Percentiles rank a stretch among this genome's conserved stretches.
Conservation (phyloP, 257 asterid genomes). For the Salvia hispanica region DNA sequence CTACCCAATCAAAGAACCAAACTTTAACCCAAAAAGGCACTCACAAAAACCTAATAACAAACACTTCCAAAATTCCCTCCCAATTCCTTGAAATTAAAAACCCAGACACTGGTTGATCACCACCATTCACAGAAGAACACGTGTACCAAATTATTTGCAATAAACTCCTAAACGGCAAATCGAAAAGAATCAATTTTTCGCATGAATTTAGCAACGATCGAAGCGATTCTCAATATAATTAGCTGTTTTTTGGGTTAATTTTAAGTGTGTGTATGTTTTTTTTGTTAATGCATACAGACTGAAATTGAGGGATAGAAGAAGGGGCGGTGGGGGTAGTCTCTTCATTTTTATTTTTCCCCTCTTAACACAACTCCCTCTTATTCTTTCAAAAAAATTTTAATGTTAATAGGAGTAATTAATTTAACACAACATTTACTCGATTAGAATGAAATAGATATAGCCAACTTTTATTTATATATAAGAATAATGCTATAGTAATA, state of each 20-base stretch:
- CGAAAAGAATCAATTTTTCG: slow-evolving; percentile 35
- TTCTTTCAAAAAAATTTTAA: background rate
- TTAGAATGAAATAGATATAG: too few relatives aligned
- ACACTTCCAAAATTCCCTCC: slow-evolving; percentile 10
- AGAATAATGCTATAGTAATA: too few relatives aligned
- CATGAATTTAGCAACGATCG: slow-evolving; percentile 43
- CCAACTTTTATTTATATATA: too few relatives aligned
- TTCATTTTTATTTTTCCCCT: background rate
- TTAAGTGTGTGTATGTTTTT: slow-evolving; percentile 35
- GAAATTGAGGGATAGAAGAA: slow-evolving; percentile 19
- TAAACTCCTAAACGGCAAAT: slow-evolving; percentile 18
- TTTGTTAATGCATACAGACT: slow-evolving; percentile 33
- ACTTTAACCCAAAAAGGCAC: slow-evolving; percentile 31
- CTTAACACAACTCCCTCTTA: background rate
- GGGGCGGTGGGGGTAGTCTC: slow-evolving; percentile 22
- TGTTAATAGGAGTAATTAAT: too few relatives aligned
- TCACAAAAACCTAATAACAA: slow-evolving; percentile 42
- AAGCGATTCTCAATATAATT: slow-evolving; percentile 48
- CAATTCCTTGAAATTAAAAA: slow-evolving; percentile 34
- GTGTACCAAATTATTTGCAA: slow-evolving; percentile 13
- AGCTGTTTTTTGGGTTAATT: slow-evolving; percentile 24
- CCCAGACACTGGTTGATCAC: slow-evolving; percentile 68
- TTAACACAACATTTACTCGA: too few relatives aligned
- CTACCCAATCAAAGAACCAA: slow-evolving; percentile 39
- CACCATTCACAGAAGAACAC: slow-evolving; percentile 34